Conservation (phyloP, 2,329 filamentous ascomycete genomes). For the Pseudopithomyces maydicus region DNA sequence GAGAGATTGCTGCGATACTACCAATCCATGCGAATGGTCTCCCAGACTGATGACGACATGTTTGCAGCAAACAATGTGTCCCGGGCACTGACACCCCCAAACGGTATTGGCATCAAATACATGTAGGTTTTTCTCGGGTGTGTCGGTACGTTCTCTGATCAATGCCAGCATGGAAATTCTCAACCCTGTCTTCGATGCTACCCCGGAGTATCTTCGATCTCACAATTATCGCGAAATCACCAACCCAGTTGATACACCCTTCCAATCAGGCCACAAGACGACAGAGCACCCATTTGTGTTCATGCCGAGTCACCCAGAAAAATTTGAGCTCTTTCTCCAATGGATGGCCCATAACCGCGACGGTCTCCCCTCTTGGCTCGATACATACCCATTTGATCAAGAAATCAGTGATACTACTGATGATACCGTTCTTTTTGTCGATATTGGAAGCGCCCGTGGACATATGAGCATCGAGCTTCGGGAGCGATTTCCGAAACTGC, state of each 20-base stretch:
- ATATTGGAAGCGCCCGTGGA: constrained; percentile 49
- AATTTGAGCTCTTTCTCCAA: constrained; percentile 1
- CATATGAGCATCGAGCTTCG: constrained; percentile 44
- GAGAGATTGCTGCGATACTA: constrained; percentile 4
- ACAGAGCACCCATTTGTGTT: constrained; percentile 1
- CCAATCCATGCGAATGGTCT: constrained; percentile 1
- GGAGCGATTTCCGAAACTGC: constrained; percentile 37
- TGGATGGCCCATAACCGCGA: neutral
- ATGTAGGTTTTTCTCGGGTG: neutral
- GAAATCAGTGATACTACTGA: neutral
- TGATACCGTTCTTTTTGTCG: constrained; percentile 40
- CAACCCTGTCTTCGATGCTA: neutral
- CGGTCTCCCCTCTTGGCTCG: neutral
- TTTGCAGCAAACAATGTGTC: constrained; percentile 6
- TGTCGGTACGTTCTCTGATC: neutral
- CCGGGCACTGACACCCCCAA: neutral
- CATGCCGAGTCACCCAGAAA: neutral
- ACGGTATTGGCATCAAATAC: neutral
- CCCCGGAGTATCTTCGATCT: neutral
- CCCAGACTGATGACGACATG: neutral
- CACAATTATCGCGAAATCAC: neutral
- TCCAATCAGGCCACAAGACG: neutral
- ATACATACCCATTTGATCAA: neutral
- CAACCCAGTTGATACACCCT: neutral
- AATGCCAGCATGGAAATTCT: neutral